Evolutionary conservation across 176 grass and related monocot genomes (phyloP), one percentile per base, ranked within the genome.

Genomic region (Lolium multiflorum): DNA sequence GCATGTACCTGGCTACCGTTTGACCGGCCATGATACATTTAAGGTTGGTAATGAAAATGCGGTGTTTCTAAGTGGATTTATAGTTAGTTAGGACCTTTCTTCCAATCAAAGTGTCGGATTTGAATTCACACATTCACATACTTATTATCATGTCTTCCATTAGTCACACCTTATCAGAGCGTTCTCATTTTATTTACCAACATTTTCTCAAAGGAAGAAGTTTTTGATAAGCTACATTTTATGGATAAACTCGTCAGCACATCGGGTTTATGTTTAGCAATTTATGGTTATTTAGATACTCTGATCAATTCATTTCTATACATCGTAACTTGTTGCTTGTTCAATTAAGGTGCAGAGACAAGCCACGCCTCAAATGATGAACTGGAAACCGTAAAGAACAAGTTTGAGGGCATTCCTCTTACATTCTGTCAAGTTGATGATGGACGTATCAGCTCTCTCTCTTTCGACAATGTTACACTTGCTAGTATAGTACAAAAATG

Each of bases 371-470:
- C 84, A 58, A 92, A 83, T 21, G 6, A 67, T 75, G 81, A 91
- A 82, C 11, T 89, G 41, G 90, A 91, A 91, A 76, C 46, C 18
- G 31, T 91, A 7, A 81, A 92, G 65, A 82, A 84, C 54, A 79
- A 75, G 16, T 91, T 80, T 59, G 17, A 28, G 0, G 83, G 76
- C 37, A 78, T 92, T 52, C 88, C 88, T 77, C 73, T 95, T 15
- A 95, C 87, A 84, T 95, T 87, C 58, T 92, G 84, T 28, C 82
- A 89, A 71, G 90, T 91, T 61, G 77, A 92, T 62, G 83, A 91
- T 83, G 88, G 88, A 39, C 77, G 90, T 0, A 65, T 89, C 76
- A 95, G 86, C 71, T 91, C 91, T 85, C 82, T 95, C 72, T 89
- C 88, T 24, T 91, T 92, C 20, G 21, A 91, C 17, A 24, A 85